Base-by-base conservation (phyloP, 805 yeast species). In the Lachancea meyersii region DNA sequence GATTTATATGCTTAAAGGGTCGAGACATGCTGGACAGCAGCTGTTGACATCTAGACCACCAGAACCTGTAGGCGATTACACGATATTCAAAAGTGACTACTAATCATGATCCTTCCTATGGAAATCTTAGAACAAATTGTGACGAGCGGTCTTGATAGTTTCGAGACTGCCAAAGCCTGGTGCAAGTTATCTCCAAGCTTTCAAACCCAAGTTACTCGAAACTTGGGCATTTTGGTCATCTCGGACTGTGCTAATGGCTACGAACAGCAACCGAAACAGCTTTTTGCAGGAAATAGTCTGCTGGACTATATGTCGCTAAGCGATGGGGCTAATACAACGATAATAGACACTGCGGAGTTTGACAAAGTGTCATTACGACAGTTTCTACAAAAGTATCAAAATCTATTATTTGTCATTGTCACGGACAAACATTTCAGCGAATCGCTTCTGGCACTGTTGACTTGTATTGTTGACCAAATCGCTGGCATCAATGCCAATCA, bases 121-220 rank as follows among this genome's bases (percentile, higher is more conserved):
- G 64, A 60, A 30, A 41, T 60, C 3, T 23, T 60, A 17, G 51
- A 55, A n/a, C 48, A 40, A 13, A 51, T 60, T 19, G 53, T 55
- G 5, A 30, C 40, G 9, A 43, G 48, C 22, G 55, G 57, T 23
- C 39, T 48, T 5, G 52, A 52, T 24, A 52, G 57, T 35, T 47
- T 56, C n/a, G 48, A 45, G 24, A 55, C 62, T 1, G 39, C 54
- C 13, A 45, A 49, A 14, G 42, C 60, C 3, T 60, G 64, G 61
- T 41, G 50, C 13, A 41, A 49, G 14, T 41, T 56, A 6, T 51
- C 52, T 2, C 24, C 45, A 3, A 34, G 46, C 39, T 51, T 43
- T 16, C 45, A 44, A 41, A 41, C 44, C 4, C 24, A 42, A 10
- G 49, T 55, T 5, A 38, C 40, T 2, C 24, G 39, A 31, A 41